Evolutionary conservation across 345 rosid genomes (phyloP).

Genomic region (Noccaea bulbosa): DNA sequence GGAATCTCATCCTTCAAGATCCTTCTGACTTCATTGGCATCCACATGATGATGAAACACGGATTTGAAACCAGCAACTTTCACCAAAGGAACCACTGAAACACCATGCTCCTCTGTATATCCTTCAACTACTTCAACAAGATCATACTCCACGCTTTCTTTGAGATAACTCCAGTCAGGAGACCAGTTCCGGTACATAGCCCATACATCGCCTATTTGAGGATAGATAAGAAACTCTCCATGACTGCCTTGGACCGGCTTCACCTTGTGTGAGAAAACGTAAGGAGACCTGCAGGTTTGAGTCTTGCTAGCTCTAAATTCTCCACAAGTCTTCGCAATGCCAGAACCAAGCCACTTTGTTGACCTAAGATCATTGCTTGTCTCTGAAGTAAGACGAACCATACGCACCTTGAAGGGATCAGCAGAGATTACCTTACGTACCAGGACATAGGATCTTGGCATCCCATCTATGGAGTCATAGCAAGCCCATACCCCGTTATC

Average conservation of each 20-base stretch:
- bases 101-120: conserved; percentile 62
- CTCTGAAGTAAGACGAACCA: conserved; percentile 62
- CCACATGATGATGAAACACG: conserved; percentile 57
- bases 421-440: conserved; percentile 57
- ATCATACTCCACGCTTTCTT: conserved; percentile 57
- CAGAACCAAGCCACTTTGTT: conserved; percentile 69
- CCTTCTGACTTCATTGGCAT: conserved; percentile 50
- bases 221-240: conserved; percentile 57
- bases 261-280: conserved; percentile 71
- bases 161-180: conserved; percentile 60
- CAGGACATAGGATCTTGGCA: conserved; percentile 75
- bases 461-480: conserved; percentile 68
- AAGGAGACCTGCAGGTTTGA: conserved; percentile 50
- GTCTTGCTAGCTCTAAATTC: conserved; percentile 56
- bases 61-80: conserved; percentile 75
- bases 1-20: conserved; percentile 60
- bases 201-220: conserved; percentile 72
- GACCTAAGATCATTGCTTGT: conserved; percentile 53
- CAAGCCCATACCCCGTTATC: conserved; percentile 74
- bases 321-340: conserved; percentile 67
- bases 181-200: conserved; percentile 75
- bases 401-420: conserved; percentile 61
- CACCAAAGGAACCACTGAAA: conserved; percentile 57
- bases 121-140: conserved; percentile 76
- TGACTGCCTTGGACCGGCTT: conserved; percentile 48